phyloP scores from a whole-genome alignment of 2,329 filamentous ascomycete species.

The Fusarium agapanthi region DNA sequence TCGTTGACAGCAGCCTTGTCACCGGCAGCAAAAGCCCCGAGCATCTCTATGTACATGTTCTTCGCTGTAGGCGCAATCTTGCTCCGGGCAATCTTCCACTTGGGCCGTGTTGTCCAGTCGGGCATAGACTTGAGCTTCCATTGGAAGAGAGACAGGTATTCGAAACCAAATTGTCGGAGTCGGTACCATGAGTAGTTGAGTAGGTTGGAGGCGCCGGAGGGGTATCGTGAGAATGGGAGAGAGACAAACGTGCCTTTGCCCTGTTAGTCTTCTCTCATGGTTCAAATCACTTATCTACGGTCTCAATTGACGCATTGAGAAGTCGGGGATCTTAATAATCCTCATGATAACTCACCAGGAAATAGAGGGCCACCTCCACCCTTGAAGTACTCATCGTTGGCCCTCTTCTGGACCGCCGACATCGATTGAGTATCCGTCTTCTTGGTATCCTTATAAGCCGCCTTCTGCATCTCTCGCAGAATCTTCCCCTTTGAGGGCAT shows the following conservation, averaged over 20 bases:
- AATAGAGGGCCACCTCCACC: conserved; percentile 47
- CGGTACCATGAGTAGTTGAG: conserved; percentile 51
- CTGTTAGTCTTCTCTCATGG: neutral
- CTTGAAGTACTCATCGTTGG: conserved; percentile 47
- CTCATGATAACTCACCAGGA: conserved; percentile 41
- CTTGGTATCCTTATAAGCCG: conserved; percentile 30
- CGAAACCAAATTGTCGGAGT: conserved; percentile 48
- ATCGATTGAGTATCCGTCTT: conserved; percentile 44
- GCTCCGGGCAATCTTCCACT: conserved; percentile 54
- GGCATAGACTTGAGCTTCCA: conserved; percentile 58
- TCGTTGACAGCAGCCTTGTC: conserved; percentile 60
- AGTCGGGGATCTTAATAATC: neutral
- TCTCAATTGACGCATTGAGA: neutral
- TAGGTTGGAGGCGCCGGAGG: conserved; percentile 42
- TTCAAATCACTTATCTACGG: neutral
- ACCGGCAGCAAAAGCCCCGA: conserved; percentile 67
- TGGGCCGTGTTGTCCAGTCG: conserved; percentile 51
- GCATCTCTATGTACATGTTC: conserved; percentile 68
- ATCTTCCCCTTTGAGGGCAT: conserved; percentile 40
- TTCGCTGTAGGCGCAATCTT: conserved; percentile 62
- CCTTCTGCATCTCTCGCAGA: conserved; percentile 43
- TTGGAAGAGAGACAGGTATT: conserved; percentile 47
- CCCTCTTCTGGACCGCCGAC: conserved; percentile 44
- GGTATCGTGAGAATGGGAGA: conserved; percentile 50
- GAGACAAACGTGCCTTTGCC: conserved; percentile 58